These are phyloP conservation scores for sweet orange (Citrus sinensis) DNA, from an alignment of 345 rosid genomes.

Conservation along the genomic window DNA sequence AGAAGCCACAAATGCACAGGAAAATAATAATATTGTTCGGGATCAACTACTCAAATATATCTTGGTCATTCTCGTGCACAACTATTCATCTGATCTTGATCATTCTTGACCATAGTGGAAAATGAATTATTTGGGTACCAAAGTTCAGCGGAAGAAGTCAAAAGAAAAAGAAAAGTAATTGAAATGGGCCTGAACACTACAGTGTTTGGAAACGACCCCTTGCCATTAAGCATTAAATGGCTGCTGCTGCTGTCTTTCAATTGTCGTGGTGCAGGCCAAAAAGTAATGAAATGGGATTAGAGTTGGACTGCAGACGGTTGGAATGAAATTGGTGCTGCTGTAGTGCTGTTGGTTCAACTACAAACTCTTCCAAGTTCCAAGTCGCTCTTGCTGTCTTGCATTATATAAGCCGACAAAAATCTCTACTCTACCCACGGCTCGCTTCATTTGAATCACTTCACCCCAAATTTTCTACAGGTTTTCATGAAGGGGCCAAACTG, in stretches of 20 bases:
- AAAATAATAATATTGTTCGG: neutral
- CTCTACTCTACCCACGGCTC: slow-evolving; percentile 1
- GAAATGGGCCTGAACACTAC: neutral
- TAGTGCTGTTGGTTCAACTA: neutral
- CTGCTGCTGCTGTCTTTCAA: slow-evolving; percentile 9
- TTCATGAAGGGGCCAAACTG: neutral
- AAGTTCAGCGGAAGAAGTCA: neutral
- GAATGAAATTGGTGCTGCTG: neutral
- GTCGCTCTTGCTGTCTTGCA: neutral
- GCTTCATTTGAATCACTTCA: neutral
- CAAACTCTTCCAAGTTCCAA: neutral
- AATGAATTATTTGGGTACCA: neutral
- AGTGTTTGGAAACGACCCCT: neutral
- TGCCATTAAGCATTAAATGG: slow-evolving; percentile 18
- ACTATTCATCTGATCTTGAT: neutral
- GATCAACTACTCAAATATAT: neutral
- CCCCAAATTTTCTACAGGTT: neutral
- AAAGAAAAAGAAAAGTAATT: neutral
- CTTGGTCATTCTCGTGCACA: no score
- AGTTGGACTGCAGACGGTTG: neutral
- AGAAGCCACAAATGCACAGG: neutral
- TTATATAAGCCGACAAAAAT: neutral
- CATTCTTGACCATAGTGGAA: neutral
- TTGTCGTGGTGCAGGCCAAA: neutral
- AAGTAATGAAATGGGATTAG: slow-evolving; percentile 5